These are phyloP conservation scores for Nyctanthes arbortristis DNA, from an alignment of 257 asterid species.

Conservation along the genomic window DNA sequence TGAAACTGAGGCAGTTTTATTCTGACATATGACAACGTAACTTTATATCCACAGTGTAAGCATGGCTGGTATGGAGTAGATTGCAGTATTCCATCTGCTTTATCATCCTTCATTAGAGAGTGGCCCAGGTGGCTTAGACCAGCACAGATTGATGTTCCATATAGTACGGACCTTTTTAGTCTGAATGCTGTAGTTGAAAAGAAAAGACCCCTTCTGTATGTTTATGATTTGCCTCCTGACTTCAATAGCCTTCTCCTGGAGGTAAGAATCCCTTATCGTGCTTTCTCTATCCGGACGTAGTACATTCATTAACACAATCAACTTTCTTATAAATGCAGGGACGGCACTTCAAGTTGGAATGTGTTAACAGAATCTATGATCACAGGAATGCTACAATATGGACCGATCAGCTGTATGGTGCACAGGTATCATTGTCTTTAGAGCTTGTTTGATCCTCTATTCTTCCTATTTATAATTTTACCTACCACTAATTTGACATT, in stretches of 20 bases:
- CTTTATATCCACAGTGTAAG: constrained; percentile 59
- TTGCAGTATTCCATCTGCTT: constrained; percentile 86
- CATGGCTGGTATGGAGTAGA: constrained; percentile 94
- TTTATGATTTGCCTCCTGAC: constrained; percentile 87
- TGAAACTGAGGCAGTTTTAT: background rate
- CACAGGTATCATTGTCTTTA: constrained; percentile 66
- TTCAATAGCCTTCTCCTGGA: constrained; percentile 90
- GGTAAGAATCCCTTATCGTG: constrained; percentile 36
- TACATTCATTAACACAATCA: background rate
- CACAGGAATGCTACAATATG: constrained; percentile 74
- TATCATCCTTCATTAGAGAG: constrained; percentile 59
- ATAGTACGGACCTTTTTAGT: constrained; percentile 38
- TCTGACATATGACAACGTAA: constrained; percentile 8
- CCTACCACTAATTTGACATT: no score
- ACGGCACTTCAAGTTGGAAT: constrained; percentile 78
- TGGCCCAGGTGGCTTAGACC: constrained; percentile 97
- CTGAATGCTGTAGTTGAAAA: constrained; percentile 67
- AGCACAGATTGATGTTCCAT: constrained; percentile 60
- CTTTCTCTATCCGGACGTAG: constrained; percentile 8
- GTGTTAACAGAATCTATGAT: constrained; percentile 90
- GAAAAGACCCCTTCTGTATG: constrained; percentile 85
- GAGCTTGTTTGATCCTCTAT: no score
- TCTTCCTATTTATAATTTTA: no score
- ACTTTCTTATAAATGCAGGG: constrained; percentile 50
- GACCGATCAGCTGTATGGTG: constrained; percentile 89